A percentile compares a stretch with the other conserved stretches of the same genome.
These are phyloP conservation scores for Cynanchum wilfordii DNA, from an alignment of 257 asterid genomes.

Conservation along the genomic window DNA sequence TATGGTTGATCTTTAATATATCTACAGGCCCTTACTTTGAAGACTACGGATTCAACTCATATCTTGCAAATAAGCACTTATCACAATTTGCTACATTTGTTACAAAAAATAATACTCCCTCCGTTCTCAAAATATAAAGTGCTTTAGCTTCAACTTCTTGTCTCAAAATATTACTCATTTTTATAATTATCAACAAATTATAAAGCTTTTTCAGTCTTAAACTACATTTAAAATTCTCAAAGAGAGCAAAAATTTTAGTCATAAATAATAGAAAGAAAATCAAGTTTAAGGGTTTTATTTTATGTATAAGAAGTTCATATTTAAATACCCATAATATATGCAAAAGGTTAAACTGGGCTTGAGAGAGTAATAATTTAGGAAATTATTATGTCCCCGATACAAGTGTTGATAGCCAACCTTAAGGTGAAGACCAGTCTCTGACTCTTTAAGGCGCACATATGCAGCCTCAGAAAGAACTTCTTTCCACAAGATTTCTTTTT, in stretches of 20 bases:
- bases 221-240: no score
- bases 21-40: not conserved
- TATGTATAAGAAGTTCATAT: no score
- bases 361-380: not conserved
- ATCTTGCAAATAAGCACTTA: constrained; percentile 12
- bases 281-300: no score
- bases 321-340: no score
- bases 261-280: no score
- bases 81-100: constrained; percentile 8
- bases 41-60: constrained; percentile 10
- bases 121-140: no score
- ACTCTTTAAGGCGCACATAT: constrained; percentile 67
- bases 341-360: no score
- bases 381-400: constrained; percentile 11
- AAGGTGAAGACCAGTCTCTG: constrained; percentile 76
- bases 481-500: constrained; percentile 52
- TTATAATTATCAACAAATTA: no score
- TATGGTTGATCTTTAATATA: not conserved
- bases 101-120: constrained; percentile 8
- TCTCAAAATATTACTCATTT: no score
- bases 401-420: constrained; percentile 50
- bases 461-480: constrained; percentile 58
- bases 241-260: no score
- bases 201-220: no score
- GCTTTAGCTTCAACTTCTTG: no score